Evolutionary conservation across 2,329 filamentous ascomycete genomes (phyloP), one percentile per base, ranked within the genome.

Genomic region (Fusarium compactum): DNA sequence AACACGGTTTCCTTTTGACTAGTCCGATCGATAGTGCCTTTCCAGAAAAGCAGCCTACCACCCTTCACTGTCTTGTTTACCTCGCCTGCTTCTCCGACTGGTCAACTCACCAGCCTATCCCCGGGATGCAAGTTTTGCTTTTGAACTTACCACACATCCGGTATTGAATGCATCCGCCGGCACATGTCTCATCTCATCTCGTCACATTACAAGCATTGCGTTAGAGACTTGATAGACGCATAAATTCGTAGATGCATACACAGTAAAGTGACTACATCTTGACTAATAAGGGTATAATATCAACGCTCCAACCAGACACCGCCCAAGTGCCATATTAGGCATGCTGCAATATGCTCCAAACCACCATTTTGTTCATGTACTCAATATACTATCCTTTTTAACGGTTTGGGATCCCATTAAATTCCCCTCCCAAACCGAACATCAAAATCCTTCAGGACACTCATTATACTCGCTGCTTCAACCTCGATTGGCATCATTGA

Each of bases 391-490:
- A 46, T 60, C 47, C 58, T 38, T 45, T 47, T 25, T 63, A 63
- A 51, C 52, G 60, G 58, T 34, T 67, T 73, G 62, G 62, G 27
- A 69, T 72, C 69, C 52, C 46, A 58, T 76, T 72, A 81, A 47
- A 77, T 77, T 50, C 80, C 79, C 40, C 79, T 76, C 41, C 89
- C 89, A 78, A 95, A 95, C 57, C 92, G 83, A 52, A 93, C 85
- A 75, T 95, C 92, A 80, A 95, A 95, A 69, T 92, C 90, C 79
- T 92, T 92, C 64, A 95, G 81, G n/a, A 94, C 92, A 44, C 91
- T 91, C 92, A 95, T 94, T 58, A 95, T 93, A 78, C 92, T 94
- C 1, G 92, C 92, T 9, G 92, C 91, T 80, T 95, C 92, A 18
- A 95, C 91, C 78, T 95, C 92, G 74, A 94, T 89, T 2, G 92